Evolutionary conservation across 2,329 filamentous ascomycete species (phyloP), one percentile per base, ranked within the genome.

Genomic region (Colletotrichum euphorbiae): DNA sequence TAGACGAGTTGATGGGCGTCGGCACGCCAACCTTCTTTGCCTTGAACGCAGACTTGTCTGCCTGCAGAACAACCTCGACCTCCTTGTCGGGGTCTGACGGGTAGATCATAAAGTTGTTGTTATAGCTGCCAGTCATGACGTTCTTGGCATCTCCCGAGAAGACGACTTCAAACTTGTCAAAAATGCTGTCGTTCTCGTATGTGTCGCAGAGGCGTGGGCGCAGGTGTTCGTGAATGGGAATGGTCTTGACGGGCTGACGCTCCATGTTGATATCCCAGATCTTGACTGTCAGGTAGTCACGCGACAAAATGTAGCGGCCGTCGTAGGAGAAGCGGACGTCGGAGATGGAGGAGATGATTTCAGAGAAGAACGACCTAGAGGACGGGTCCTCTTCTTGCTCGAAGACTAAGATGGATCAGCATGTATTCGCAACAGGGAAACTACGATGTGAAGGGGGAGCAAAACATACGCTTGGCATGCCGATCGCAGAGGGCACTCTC

Each of bases 71-170:
- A 54, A 99, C 94, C 80, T 99, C 96, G 3, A 95, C 95, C 78
- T 99, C 96, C 82, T 97, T 97, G 73, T 95, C 93, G 6, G 94
- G 93, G 75, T 98, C 95, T 28, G 94, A 96, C 4, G 96, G 96
- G 80, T 98, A 99, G 77, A 99, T 99, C 96, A 99, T 99, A 85
- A 99, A 98, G 84, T 99, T 99, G 84, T 99, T 99, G 87, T 99
- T 99, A 85, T 99, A 99, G 78, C 94, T 98, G 74, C 96, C 96
- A 6, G 96, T 99, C 96, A 99, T 99, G 72, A 98, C 96, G 75
- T 99, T 98, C 86, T 97, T 97, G 43, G 94, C 93, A 80, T 98
- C 95, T 24, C 96, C 96, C 2, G 95, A 98, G 83, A 99, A 99
- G 59, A 98, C 95, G 46, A 99, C 96, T 81, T 99, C 96, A 73